phyloP scores from a whole-genome alignment of 1,284 basidiomycete genomes.

The Porogramme epimiltina region DNA sequence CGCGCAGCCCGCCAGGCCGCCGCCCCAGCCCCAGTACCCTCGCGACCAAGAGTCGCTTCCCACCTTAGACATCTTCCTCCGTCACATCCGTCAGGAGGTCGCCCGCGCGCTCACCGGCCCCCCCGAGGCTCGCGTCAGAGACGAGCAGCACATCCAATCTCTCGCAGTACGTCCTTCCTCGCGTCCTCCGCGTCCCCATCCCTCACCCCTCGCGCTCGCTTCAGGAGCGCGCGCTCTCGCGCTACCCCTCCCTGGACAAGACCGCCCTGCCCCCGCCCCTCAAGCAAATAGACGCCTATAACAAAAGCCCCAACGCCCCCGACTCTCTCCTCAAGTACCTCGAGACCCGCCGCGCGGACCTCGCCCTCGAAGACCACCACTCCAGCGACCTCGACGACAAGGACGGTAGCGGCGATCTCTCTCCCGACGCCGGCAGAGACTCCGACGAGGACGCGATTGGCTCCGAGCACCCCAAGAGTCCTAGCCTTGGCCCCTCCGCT shows the following conservation, averaged over 20 bases:
- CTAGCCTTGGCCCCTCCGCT: conserved; percentile 19
- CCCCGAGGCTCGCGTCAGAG: conserved; percentile 18
- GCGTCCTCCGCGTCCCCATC: background rate
- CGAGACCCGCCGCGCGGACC: conserved; percentile 18
- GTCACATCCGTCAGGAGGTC: conserved; percentile 21
- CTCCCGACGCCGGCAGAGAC: conserved; percentile 19
- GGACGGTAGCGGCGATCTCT: conserved; percentile 21
- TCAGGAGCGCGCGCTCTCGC: conserved; percentile 18
- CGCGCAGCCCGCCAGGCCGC: conserved; percentile 5
- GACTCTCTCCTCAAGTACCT: conserved; percentile 23
- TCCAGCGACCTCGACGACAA: conserved; percentile 17
- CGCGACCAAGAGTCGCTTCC: conserved; percentile 18
- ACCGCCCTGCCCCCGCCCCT: conserved; percentile 22
- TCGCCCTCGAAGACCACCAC: conserved; percentile 16
- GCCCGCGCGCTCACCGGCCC: conserved; percentile 19
- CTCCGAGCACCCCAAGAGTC: conserved; percentile 23
- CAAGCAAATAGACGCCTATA: conserved; percentile 24
- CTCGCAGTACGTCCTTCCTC: conserved; percentile 15
- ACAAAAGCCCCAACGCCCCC: conserved; percentile 11
- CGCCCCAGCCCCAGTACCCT: background rate
- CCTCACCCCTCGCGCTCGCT: conserved; percentile 13
- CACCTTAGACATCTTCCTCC: conserved; percentile 19
- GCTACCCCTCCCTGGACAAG: conserved; percentile 16
- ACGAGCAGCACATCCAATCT: conserved; percentile 17
- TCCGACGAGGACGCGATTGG: conserved; percentile 25